These are phyloP conservation scores for Fallopia convolvulus DNA, from an alignment of 148 eudicot genomes.

Conservation along the genomic window DNA sequence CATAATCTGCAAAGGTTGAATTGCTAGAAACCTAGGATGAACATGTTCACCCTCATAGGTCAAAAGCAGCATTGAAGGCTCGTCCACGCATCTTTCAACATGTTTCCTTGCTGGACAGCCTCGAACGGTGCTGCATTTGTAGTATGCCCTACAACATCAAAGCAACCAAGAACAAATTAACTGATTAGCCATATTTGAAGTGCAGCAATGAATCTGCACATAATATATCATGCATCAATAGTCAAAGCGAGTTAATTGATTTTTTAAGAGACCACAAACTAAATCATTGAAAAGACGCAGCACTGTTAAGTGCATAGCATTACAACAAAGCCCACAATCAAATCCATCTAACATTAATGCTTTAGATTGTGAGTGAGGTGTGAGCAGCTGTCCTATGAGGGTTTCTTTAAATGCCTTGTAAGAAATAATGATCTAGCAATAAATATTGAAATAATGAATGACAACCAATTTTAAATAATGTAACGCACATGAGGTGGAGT, in stretches of 20 bases:
- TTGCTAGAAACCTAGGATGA: constrained; percentile 4
- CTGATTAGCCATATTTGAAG: no score
- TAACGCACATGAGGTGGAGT: neutral
- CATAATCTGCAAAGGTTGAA: neutral
- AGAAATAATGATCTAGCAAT: neutral
- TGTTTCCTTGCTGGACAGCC: constrained; percentile 14
- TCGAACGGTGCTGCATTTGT: constrained; percentile 10
- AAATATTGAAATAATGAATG: neutral
- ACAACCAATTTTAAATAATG: neutral
- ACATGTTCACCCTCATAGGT: constrained; percentile 11
- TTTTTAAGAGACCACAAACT: no score
- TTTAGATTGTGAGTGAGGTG: neutral
- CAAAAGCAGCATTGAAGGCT: constrained; percentile 10
- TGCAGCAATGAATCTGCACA: no score
- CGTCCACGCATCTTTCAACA: constrained; percentile 7
- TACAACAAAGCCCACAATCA: neutral
- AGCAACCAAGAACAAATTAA: neutral
- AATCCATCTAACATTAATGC: neutral
- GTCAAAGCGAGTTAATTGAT: neutral
- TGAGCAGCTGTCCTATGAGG: no score
- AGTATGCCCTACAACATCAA: constrained; percentile 9
- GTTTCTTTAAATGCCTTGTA: neutral
- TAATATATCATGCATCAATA: neutral
- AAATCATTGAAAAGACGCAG: neutral
- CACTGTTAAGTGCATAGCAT: neutral